These are phyloP conservation scores for Zygoascus meyerae DNA, from an alignment of 1,139 yeast species.

Conservation along the genomic window DNA sequence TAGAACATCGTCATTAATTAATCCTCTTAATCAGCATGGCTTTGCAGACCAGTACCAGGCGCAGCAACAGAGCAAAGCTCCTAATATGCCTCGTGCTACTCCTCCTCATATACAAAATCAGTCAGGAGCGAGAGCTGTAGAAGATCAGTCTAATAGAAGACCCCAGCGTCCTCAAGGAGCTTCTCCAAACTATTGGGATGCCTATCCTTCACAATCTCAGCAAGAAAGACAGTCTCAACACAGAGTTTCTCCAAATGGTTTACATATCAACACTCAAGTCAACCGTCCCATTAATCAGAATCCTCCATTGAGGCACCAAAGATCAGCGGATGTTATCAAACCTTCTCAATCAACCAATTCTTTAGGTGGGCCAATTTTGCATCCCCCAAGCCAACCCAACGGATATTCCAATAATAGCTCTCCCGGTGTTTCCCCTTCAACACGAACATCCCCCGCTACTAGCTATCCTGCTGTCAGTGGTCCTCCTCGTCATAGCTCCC, in stretches of 20 bases:
- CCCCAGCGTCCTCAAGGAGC: no score
- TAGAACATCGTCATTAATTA: not conserved
- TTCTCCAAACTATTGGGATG: not conserved
- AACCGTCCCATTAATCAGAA: not conserved
- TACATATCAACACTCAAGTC: slow-evolving; percentile 1
- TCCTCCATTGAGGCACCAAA: slow-evolving; percentile 1
- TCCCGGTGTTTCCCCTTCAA: slow-evolving; percentile 2
- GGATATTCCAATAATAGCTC: not conserved
- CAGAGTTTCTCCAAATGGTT: not conserved
- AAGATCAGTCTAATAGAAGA: no score
- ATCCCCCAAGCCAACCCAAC: not conserved
- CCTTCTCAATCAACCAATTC: not conserved
- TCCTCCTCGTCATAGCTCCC: not conserved
- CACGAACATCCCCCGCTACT: not conserved
- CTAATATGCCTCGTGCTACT: no score
- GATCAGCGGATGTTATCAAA: slow-evolving; percentile 1
- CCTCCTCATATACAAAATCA: no score
- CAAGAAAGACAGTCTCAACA: not conserved
- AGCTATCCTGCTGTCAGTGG: not conserved
- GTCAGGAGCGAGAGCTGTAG: no score
- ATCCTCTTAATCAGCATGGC: no score
- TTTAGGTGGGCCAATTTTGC: not conserved
- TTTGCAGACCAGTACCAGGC: no score
- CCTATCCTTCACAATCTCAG: not conserved
- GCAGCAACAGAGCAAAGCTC: no score